Base-by-base conservation (phyloP, 345 rosid species). In the Fremontodendron californicum region DNA sequence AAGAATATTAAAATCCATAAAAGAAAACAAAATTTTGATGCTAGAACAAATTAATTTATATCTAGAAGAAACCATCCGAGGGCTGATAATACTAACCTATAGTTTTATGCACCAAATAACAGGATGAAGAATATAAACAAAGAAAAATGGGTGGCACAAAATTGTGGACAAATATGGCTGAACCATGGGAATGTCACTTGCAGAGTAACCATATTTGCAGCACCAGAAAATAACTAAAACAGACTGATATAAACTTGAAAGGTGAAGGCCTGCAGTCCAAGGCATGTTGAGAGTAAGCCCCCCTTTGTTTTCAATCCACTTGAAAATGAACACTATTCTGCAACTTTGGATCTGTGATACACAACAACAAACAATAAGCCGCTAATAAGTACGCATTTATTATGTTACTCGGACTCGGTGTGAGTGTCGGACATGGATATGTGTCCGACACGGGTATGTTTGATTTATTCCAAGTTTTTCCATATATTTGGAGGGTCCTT, bases 331-430 rank as follows among this genome's bases (percentile, higher is more conserved):
- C 75, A 27, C 13, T 45, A 25, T 13, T 6, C 39, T 5, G 31
- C 18, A 72, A 62, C 61, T 23, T 71, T 25, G 40, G 48, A 75
- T 46, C 86, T 52, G 74, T 29, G 3, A 54, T 65, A 37, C 23
- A 3, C 27, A 33, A 46, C 15, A 55, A 51, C 10, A 45, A 57
- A 54, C n/a, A 7, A 27, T 61, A 62, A 75, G 75, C 62, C 71
- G 61, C 33, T 13, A 37, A 67, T 19, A 40, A 42, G 31, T 19
- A 42, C 0, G 1, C 15, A 67, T 37, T 43, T 40, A 25, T 15
- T n/a, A n/a, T n/a, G n/a, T n/a, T n/a, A n/a, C n/a, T n/a, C n/a
- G n/a, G n/a, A n/a, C n/a, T n/a, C n/a, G n/a, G n/a, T n/a, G n/a
- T n/a, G n/a, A n/a, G n/a, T n/a, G n/a, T n/a, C n/a, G n/a, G n/a